A percentile compares a stretch with the other conserved stretches of the same genome.
Conservation (phyloP, 176 grass and related monocot species). For the Zoysia pacifica region DNA sequence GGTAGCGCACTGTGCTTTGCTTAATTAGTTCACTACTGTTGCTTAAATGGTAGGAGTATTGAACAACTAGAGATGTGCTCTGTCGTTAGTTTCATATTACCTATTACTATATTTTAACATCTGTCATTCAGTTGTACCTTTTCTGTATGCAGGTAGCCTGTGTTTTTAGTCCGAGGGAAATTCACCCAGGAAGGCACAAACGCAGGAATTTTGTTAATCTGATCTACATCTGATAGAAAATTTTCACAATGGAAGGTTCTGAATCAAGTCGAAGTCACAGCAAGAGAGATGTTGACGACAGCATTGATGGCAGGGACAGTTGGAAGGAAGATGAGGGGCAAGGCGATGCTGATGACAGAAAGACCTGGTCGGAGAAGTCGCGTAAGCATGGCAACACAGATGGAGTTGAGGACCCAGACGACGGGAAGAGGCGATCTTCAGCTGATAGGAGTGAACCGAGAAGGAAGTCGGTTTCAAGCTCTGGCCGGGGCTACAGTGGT, state of each 20-base stretch:
- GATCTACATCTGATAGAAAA: neutral
- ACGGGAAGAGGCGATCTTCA: slow-evolving; percentile 33
- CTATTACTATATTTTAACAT: neutral
- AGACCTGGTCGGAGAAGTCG: slow-evolving; percentile 37
- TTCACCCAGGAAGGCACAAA: neutral
- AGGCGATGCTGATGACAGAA: slow-evolving; percentile 32
- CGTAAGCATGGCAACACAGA: slow-evolving; percentile 46
- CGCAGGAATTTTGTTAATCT: neutral
- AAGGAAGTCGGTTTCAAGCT: slow-evolving; percentile 33
- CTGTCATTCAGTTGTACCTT: neutral
- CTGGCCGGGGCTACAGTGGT: slow-evolving; percentile 5
- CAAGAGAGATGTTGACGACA: slow-evolving; percentile 51
- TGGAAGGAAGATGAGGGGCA: slow-evolving; percentile 44
- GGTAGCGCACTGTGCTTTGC: neutral
- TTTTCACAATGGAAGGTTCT: slow-evolving; percentile 34
- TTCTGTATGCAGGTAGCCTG: neutral
- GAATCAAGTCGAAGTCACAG: slow-evolving; percentile 39
- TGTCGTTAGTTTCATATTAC: neutral
- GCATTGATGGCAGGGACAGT: slow-evolving; percentile 30
- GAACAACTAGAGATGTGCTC: neutral
- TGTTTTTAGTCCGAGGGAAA: neutral
- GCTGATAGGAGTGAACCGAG: slow-evolving; percentile 34
- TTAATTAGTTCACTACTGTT: neutral
- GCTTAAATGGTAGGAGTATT: neutral
- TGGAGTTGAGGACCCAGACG: slow-evolving; percentile 45